A percentile compares a stretch with the other conserved stretches of the same genome.
Evolutionary conservation across 2,329 filamentous ascomycete genomes (phyloP).

Genomic region (Podosphaera xanthii): DNA sequence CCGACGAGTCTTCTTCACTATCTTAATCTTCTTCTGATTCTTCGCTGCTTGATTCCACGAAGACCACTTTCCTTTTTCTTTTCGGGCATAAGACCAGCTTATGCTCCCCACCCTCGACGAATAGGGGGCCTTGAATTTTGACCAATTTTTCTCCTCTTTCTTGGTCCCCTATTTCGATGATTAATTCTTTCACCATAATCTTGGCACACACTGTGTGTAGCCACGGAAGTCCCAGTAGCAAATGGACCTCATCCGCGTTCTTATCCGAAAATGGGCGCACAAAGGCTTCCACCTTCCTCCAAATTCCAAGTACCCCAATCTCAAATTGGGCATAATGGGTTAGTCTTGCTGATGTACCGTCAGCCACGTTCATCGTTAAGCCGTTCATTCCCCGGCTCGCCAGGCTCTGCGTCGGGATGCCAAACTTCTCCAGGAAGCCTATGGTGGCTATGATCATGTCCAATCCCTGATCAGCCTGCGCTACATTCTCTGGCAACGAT

Average conservation of each 20-base stretch:
- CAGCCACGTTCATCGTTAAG: not conserved
- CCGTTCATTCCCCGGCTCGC: not conserved
- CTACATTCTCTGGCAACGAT: not conserved
- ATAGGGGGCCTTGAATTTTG: not conserved
- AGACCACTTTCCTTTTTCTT: not conserved
- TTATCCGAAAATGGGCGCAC: not conserved
- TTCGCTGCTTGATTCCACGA: too few species aligned
- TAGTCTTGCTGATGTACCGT: not conserved
- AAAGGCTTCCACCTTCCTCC: not conserved
- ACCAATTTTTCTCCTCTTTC: not conserved
- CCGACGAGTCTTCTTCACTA: too few species aligned
- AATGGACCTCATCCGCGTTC: not conserved
- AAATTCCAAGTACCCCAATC: not conserved
- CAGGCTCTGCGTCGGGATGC: too few species aligned
- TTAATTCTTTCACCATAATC: too few species aligned
- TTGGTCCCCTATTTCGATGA: too few species aligned
- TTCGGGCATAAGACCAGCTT: slow-evolving; percentile 1
- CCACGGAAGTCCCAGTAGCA: too few species aligned
- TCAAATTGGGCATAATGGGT: not conserved
- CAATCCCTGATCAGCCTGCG: not conserved
- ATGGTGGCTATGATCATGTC: not conserved
- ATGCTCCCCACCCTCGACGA: not conserved
- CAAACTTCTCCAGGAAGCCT: not conserved
- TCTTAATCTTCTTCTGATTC: too few species aligned
- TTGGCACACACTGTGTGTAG: too few species aligned